These are phyloP conservation scores for Halophytophthora polymorphica DNA, from an alignment of 352 stramenopile species.

Conservation along the genomic window DNA sequence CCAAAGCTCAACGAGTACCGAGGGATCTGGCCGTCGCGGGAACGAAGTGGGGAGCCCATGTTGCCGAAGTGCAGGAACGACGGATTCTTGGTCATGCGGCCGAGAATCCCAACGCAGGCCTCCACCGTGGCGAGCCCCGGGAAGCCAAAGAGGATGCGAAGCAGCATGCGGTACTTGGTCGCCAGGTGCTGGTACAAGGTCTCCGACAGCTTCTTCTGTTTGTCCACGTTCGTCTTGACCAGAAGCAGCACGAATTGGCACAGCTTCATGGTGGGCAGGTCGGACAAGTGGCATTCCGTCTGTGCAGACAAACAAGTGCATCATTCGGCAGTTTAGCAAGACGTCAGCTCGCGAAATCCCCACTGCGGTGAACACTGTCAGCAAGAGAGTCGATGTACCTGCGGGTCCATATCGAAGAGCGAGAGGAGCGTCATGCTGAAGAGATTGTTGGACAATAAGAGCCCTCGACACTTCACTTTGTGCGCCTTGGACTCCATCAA, in stretches of 20 bases:
- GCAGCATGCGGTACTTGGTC: slow-evolving; percentile 73
- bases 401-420: slow-evolving; percentile 66
- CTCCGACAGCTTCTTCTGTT: slow-evolving; percentile 60
- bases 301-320: slow-evolving; percentile 14
- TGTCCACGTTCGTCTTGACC: slow-evolving; percentile 60
- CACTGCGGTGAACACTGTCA: neutral
- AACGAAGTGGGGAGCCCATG: slow-evolving; percentile 39
- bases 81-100: slow-evolving; percentile 70
- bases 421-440: slow-evolving; percentile 66
- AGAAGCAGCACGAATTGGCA: slow-evolving; percentile 69
- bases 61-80: slow-evolving; percentile 60
- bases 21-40: slow-evolving; percentile 43
- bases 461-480: slow-evolving; percentile 48
- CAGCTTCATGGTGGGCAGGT: slow-evolving; percentile 77
- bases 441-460: slow-evolving; percentile 56
- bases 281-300: slow-evolving; percentile 57
- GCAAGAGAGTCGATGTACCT: slow-evolving; percentile 29
- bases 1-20: slow-evolving; percentile 57
- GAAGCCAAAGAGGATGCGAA: slow-evolving; percentile 78
- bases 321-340: neutral
- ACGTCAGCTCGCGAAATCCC: slow-evolving; percentile 5
- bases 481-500: slow-evolving; percentile 67
- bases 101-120: slow-evolving; percentile 68
- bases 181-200: slow-evolving; percentile 66
- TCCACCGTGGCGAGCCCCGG: slow-evolving; percentile 68